Percentiles rank a stretch among this genome's conserved stretches.
Conservation (phyloP, 2,329 filamentous ascomycete species). For the Aureobasidium sp. region DNA sequence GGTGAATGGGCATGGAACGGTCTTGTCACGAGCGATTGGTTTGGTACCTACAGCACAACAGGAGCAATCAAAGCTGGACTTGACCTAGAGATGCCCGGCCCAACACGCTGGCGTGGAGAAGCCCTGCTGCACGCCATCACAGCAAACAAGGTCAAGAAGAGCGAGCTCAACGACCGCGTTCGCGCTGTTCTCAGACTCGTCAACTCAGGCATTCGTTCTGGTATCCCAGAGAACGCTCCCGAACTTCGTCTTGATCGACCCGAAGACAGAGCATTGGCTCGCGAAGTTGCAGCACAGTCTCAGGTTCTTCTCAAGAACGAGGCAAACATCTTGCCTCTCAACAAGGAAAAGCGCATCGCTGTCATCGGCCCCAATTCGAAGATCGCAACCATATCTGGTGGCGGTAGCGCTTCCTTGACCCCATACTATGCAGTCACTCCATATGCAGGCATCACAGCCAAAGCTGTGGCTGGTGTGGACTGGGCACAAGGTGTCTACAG, state of each 20-base stretch:
- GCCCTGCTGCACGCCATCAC: background rate
- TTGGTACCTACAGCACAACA: constrained; percentile 62
- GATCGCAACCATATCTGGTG: constrained; percentile 41
- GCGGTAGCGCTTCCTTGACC: constrained; percentile 11
- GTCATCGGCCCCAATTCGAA: constrained; percentile 46
- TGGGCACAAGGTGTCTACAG: constrained; percentile 15
- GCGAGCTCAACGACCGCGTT: background rate
- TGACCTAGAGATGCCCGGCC: constrained; percentile 82
- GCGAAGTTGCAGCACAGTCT: constrained; percentile 56
- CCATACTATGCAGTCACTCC: constrained; percentile 9
- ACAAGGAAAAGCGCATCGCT: constrained; percentile 46
- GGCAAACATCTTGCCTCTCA: background rate
- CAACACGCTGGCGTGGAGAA: constrained; percentile 39
- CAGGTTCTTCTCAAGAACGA: constrained; percentile 3
- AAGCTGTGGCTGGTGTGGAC: background rate
- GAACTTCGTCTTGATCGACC: constrained; percentile 38
- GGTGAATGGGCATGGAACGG: constrained; percentile 58
- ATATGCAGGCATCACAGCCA: background rate
- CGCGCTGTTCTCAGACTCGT: constrained; percentile 8
- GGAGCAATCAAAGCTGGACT: constrained; percentile 61
- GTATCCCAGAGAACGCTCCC: background rate
- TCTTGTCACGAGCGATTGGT: constrained; percentile 62
- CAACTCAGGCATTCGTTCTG: background rate
- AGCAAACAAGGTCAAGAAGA: background rate
- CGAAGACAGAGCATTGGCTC: constrained; percentile 49